These are phyloP conservation scores for Artomyces pyxidatus DNA, from an alignment of 768 basidiomycete species.

Conservation along the genomic window DNA sequence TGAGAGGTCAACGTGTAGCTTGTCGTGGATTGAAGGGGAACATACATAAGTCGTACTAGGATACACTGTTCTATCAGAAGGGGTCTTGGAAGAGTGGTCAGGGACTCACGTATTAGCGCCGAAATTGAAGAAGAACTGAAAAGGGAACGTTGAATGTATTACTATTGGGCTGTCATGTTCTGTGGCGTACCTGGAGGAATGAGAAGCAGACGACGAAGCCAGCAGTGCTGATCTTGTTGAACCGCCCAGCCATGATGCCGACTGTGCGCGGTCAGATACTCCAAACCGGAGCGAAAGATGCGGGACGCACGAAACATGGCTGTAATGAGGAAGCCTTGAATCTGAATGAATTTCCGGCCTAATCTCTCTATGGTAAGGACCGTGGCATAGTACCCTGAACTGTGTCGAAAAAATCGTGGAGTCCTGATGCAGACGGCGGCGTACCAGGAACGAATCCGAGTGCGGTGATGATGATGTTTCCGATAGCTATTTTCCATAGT, in stretches of 20 bases:
- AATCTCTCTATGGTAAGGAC: conserved; percentile 64
- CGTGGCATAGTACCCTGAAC: conserved; percentile 60
- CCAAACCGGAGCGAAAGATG: no score
- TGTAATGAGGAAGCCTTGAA: conserved; percentile 63
- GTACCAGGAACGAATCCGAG: conserved; percentile 74
- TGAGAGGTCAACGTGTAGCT: no score
- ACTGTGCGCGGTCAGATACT: no score
- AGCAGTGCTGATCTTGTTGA: conserved; percentile 44
- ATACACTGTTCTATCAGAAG: no score
- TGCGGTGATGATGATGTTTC: conserved; percentile 63
- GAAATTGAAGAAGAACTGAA: conserved; percentile 84
- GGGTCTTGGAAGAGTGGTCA: background rate
- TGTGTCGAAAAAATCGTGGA: no score
- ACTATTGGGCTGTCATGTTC: no score
- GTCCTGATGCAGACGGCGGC: no score
- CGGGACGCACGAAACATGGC: conserved; percentile 61
- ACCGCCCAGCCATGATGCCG: conserved; percentile 65
- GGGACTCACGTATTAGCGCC: conserved; percentile 56
- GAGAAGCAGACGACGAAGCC: conserved; percentile 69
- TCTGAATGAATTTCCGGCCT: conserved; percentile 68
- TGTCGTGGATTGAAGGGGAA: no score
- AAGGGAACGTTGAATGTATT: no score
- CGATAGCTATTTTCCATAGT: conserved; percentile 59
- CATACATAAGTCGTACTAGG: conserved; percentile 48
- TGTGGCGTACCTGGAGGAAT: no score